Conservation (phyloP, 768 basidiomycete species). For the Pulveroboletus sp. region DNA sequence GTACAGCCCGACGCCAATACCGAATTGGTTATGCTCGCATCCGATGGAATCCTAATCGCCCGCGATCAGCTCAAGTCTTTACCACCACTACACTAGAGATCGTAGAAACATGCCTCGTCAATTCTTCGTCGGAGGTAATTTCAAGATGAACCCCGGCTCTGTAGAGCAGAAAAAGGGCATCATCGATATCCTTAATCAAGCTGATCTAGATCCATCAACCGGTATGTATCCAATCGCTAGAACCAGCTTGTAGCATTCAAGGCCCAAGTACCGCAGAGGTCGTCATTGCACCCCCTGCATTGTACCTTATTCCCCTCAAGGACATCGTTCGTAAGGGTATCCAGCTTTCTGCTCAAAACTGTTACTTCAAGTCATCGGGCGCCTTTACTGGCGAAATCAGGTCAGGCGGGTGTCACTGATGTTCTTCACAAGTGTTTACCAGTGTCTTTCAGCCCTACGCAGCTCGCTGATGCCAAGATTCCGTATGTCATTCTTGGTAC, state of each 20-base stretch:
- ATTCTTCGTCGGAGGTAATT: constrained; percentile 97
- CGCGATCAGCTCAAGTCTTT: neutral
- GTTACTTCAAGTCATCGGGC: constrained; percentile 77
- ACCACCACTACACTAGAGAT: neutral
- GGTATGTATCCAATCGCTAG: constrained; percentile 44
- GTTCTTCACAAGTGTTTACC: neutral
- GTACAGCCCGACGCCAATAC: constrained; percentile 2
- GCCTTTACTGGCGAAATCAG: constrained; percentile 98
- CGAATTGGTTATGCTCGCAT: neutral
- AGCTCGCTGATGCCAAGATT: constrained; percentile 83
- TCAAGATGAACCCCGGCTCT: constrained; percentile 92
- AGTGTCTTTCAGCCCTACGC: constrained; percentile 54
- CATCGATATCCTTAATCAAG: constrained; percentile 70
- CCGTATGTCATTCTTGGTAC: constrained; percentile 90
- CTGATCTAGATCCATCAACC: constrained; percentile 70
- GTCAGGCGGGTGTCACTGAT: constrained; percentile 35
- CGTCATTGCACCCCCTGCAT: constrained; percentile 85
- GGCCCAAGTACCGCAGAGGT: constrained; percentile 58
- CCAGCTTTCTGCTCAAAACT: constrained; percentile 89
- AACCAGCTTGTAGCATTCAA: constrained; percentile 6
- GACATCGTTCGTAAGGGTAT: constrained; percentile 61
- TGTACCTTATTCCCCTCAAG: constrained; percentile 81
- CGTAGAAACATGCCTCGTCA: constrained; percentile 59
- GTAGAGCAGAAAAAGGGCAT: constrained; percentile 63
- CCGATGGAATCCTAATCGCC: constrained; percentile 6